Evolutionary conservation across 2,329 filamentous ascomycete species (phyloP).

Genomic region (Kalmusia sp.): DNA sequence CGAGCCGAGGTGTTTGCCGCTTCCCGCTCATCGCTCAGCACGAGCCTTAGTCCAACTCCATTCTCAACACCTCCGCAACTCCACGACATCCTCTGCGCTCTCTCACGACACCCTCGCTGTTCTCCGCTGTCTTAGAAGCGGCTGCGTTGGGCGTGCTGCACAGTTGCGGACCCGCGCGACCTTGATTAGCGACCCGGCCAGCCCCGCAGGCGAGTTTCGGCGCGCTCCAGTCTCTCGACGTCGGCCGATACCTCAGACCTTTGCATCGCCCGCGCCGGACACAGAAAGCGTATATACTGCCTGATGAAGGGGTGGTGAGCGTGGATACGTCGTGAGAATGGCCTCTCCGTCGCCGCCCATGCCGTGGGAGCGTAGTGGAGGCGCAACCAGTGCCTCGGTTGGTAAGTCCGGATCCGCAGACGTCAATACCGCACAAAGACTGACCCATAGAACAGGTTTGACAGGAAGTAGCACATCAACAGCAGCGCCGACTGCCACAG

Average conservation of each 20-base stretch:
- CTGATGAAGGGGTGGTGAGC: slow-evolving; percentile 35
- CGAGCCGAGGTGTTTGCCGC: slow-evolving; percentile 9
- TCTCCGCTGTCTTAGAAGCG: background rate
- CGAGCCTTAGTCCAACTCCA: background rate
- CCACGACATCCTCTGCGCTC: background rate
- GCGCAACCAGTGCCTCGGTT: slow-evolving; percentile 53
- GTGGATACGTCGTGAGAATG: slow-evolving; percentile 48
- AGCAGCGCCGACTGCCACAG: slow-evolving; percentile 48
- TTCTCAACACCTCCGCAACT: slow-evolving; percentile 4
- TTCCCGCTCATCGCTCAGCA: background rate
- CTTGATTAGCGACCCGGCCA: slow-evolving; percentile 21
- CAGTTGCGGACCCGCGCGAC: slow-evolving; percentile 8
- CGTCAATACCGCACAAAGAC: slow-evolving; percentile 22
- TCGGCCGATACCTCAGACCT: slow-evolving; percentile 13
- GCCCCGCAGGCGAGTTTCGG: slow-evolving; percentile 32
- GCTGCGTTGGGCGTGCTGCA: background rate
- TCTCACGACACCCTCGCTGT: background rate
- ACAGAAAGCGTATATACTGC: slow-evolving; percentile 9
- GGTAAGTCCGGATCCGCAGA: slow-evolving; percentile 34
- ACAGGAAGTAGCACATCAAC: slow-evolving; percentile 46
- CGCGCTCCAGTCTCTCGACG: slow-evolving; percentile 24
- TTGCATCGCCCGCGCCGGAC: slow-evolving; percentile 6
- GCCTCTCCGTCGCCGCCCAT: slow-evolving; percentile 84
- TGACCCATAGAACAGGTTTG: slow-evolving; percentile 39
- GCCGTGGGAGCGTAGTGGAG: slow-evolving; percentile 89